Base-by-base conservation (phyloP, 164 flowering plant species). In the Pachysandra terminalis region DNA sequence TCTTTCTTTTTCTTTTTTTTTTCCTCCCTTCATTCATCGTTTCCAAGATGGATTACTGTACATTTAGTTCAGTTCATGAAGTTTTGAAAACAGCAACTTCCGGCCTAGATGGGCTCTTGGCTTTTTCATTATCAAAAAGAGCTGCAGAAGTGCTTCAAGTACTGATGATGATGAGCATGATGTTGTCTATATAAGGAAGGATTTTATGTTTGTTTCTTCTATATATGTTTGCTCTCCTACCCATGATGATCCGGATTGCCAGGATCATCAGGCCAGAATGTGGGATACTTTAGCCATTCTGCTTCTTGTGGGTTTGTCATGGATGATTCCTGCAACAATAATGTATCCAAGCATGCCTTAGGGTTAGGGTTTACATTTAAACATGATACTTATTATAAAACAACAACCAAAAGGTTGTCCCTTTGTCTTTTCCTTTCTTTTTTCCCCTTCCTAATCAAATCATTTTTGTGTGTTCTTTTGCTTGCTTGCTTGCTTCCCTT, bases 241-340 rank as follows among this genome's bases (percentile, higher is more conserved):
- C 90, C 86, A 84, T 93, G 96, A 86, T 90, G 96, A 84, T 86
- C 87, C 70, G 89, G 89, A 79, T 88, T 84, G 87, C 89, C 93
- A 79, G 95, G 90, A 71, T 89, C 96, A 71, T 89, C 96, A 55
- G 86, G 87, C 98, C 98, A 93, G 84, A 81, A 93, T 32, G 37
- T 32, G 73, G 90, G 83, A 83, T 90, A 93, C 84, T 89, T 90
- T 69, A 79, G 61, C 82, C 84, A 84, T 71, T 85, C 87, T 75
- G 83, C 68, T 59, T 81, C 82, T 71, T 76, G 90, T 68, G 82
- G 82, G 75, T 78, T 87, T 73, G 79, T 60, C 69, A 83, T 82
- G 65, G 86, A 75, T 68, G 85, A 74, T 66, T 81, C 89, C 89
- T 85, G 83, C 82, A 73, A 73, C 9, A 26, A 26, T 13, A 24